Evolutionary conservation across 495 filamentous ascomycete genomes (phyloP).

Genomic region (Extremus antarcticus): DNA sequence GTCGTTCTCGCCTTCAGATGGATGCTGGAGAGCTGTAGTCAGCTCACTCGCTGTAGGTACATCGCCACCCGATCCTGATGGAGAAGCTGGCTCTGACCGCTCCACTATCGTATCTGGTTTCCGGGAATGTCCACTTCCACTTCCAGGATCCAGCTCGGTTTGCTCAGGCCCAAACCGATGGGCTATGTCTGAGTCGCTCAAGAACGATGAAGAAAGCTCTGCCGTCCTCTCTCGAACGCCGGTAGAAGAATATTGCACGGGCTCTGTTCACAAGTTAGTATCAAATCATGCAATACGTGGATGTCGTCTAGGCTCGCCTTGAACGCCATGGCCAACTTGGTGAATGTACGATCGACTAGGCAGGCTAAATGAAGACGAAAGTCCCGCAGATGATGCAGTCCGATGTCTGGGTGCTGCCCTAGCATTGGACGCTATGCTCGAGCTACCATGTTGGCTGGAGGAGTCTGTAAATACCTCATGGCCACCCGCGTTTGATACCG

Average conservation of each 20-base stretch:
- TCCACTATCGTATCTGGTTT: constrained; percentile 41
- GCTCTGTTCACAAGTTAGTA: constrained; percentile 43
- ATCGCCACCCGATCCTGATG: constrained; percentile 31
- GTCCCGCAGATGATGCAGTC: constrained; percentile 6
- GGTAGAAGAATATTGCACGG: constrained; percentile 56
- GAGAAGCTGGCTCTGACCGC: constrained; percentile 49
- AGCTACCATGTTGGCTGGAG: not conserved
- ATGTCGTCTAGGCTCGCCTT: constrained; percentile 40
- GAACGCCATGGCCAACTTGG: constrained; percentile 52
- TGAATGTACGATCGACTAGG: constrained; percentile 65
- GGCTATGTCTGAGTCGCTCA: constrained; percentile 47
- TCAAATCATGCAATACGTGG: constrained; percentile 11
- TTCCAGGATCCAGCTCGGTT: constrained; percentile 14
- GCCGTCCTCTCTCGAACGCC: constrained; percentile 84
- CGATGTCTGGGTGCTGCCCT: not conserved
- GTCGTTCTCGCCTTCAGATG: constrained; percentile 33
- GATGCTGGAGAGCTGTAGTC: constrained; percentile 25
- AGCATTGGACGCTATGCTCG: not conserved
- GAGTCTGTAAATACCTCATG: not conserved
- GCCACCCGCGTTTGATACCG: not conserved
- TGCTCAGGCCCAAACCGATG: constrained; percentile 15
- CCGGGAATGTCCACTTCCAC: constrained; percentile 26
- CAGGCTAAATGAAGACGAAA: constrained; percentile 16
- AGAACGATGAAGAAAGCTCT: constrained; percentile 75
- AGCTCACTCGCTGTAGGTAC: constrained; percentile 22